These are phyloP conservation scores for Skeletonema tropicum DNA, from an alignment of 108 stramenopile species.

Conservation along the genomic window DNA sequence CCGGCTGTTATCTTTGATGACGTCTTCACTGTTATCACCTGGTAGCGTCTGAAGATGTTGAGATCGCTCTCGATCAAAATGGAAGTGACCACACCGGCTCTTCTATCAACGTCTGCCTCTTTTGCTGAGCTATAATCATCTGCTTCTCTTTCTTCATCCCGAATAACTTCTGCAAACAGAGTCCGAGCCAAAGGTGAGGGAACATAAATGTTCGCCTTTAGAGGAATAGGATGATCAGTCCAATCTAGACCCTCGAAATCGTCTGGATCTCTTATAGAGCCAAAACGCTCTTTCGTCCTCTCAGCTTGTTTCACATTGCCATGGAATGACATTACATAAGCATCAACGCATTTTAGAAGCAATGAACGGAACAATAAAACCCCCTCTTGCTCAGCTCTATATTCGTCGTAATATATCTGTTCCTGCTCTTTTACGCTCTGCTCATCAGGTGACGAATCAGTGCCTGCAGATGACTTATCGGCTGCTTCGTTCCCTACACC, in stretches of 20 bases:
- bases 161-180: constrained; percentile 40
- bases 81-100: constrained; percentile 16
- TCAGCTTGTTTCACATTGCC: constrained; percentile 6
- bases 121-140: not conserved
- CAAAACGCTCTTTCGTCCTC: not conserved
- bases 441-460: constrained; percentile 17
- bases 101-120: constrained; percentile 12
- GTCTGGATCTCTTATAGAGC: not conserved
- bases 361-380: constrained; percentile 40
- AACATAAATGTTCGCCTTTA: constrained; percentile 33
- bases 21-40: constrained; percentile 33
- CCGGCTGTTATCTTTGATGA: constrained; percentile 21
- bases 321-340: constrained; percentile 41
- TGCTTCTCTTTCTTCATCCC: constrained; percentile 15
- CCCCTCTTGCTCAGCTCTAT: constrained; percentile 29
- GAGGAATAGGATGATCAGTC: constrained; percentile 10
- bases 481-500: not conserved
- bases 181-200: constrained; percentile 30
- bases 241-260: constrained; percentile 7
- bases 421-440: constrained; percentile 37
- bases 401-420: constrained; percentile 20
- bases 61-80: constrained; percentile 27
- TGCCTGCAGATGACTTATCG: constrained; percentile 2
- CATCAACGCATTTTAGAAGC: constrained; percentile 31
- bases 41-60: constrained; percentile 45